These are phyloP conservation scores for Aurantiochytrium sp. DNA, from an alignment of 108 stramenopile species.

Conservation along the genomic window DNA sequence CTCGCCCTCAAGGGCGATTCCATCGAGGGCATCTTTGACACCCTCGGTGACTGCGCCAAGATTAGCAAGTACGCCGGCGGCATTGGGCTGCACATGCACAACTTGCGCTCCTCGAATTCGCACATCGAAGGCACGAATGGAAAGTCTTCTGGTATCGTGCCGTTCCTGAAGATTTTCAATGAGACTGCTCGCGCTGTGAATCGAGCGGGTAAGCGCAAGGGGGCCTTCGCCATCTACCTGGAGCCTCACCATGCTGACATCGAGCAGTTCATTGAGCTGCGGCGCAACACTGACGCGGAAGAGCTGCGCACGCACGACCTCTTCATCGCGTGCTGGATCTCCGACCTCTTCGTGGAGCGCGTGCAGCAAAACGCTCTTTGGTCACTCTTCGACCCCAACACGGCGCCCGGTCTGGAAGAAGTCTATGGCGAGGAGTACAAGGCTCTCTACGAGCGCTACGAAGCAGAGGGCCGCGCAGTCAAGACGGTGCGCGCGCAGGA, in stretches of 20 bases:
- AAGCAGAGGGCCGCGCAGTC: constrained; percentile 65
- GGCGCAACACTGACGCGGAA: constrained; percentile 94
- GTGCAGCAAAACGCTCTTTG: constrained; percentile 82
- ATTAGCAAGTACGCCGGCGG: constrained; percentile 68
- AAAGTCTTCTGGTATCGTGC: constrained; percentile 87
- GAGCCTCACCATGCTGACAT: constrained; percentile 97
- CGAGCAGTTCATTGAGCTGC: constrained; percentile 79
- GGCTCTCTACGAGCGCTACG: constrained; percentile 71
- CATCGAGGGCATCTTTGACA: constrained; percentile 92
- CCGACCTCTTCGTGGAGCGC: no score
- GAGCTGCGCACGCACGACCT: constrained; percentile 84
- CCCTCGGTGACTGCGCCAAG: constrained; percentile 78
- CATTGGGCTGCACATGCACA: constrained; percentile 86
- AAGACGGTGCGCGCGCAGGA: constrained; percentile 70
- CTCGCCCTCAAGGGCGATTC: constrained; percentile 92
- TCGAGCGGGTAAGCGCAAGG: constrained; percentile 91
- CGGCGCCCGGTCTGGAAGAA: constrained; percentile 72
- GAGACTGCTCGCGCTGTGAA: constrained; percentile 90
- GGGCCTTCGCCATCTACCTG: constrained; percentile 88
- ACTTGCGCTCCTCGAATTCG: constrained; percentile 82
- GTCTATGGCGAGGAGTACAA: constrained; percentile 78
- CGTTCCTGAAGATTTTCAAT: constrained; percentile 96
- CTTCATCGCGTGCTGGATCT: no score
- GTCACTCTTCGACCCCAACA: constrained; percentile 86
- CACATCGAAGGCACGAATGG: constrained; percentile 87